Percentiles rank a stretch among this genome's conserved stretches.
Evolutionary conservation across 441 rosid genomes (phyloP).

Genomic region (Isatis lusitanica): DNA sequence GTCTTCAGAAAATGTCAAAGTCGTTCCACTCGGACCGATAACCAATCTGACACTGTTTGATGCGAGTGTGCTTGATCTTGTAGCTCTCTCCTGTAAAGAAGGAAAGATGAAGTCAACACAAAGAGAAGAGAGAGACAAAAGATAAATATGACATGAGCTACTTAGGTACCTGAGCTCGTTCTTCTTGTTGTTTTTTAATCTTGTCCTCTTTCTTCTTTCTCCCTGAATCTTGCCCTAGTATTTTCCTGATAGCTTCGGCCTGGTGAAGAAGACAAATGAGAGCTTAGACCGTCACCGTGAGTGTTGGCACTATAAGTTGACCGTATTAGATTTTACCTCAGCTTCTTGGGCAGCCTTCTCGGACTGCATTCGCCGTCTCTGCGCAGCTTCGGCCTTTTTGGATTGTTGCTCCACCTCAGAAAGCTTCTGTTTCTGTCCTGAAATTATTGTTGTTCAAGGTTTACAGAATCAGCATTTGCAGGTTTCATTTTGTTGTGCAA

Average conservation of each 20-base stretch:
- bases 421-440: constrained; percentile 68
- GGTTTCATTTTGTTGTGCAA: neutral
- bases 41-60: constrained; percentile 56
- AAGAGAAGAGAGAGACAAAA: neutral
- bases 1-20: constrained; percentile 61
- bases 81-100: constrained; percentile 47
- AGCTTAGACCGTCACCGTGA: neutral
- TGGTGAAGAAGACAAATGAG: constrained; percentile 35
- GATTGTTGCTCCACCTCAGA: constrained; percentile 69
- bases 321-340: constrained; percentile 44
- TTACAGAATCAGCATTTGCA: constrained; percentile 16
- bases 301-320: constrained; percentile 2
- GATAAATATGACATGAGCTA: neutral
- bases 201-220: constrained; percentile 74
- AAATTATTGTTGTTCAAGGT: constrained; percentile 21
- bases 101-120: constrained; percentile 5
- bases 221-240: constrained; percentile 71
- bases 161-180: constrained; percentile 50
- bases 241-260: constrained; percentile 80
- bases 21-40: constrained; percentile 60
- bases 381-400: constrained; percentile 72
- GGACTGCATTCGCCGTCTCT: constrained; percentile 61
- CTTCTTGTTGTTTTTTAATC: constrained; percentile 58
- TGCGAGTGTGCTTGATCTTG: constrained; percentile 45
- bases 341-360: constrained; percentile 78